Evolutionary conservation across 192 early-diverging fungal genomes (phyloP).

Genomic region (Backusella morwellensis): DNA sequence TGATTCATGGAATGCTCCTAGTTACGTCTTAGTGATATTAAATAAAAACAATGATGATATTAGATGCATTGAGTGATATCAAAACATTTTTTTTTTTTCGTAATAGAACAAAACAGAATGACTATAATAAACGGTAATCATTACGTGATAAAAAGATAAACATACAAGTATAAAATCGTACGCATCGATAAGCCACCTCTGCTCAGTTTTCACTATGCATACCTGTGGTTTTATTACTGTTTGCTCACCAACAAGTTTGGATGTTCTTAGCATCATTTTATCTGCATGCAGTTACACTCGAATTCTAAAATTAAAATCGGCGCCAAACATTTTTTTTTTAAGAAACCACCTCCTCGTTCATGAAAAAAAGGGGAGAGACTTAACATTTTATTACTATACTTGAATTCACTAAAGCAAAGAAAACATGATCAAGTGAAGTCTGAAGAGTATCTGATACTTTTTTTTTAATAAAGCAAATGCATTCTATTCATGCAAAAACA

Average conservation of each 20-base stretch:
- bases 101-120: neutral
- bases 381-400: neutral
- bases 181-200: too few species aligned
- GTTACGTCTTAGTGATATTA: too few species aligned
- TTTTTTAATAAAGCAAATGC: neutral
- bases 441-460: neutral
- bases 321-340: neutral
- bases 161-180: neutral
- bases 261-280: neutral
- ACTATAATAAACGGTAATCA: neutral
- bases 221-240: neutral
- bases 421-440: neutral
- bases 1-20: neutral
- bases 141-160: neutral
- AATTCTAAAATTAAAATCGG: slow-evolving; percentile 3
- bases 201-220: neutral
- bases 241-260: neutral
- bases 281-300: neutral
- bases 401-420: neutral
- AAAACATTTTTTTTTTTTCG: neutral
- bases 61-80: neutral
- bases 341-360: neutral
- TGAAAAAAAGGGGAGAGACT: neutral
- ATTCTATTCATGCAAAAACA: neutral
- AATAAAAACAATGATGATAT: neutral